phyloP scores from a whole-genome alignment of 129 eudicot genomes.

The Centella asiatica region DNA sequence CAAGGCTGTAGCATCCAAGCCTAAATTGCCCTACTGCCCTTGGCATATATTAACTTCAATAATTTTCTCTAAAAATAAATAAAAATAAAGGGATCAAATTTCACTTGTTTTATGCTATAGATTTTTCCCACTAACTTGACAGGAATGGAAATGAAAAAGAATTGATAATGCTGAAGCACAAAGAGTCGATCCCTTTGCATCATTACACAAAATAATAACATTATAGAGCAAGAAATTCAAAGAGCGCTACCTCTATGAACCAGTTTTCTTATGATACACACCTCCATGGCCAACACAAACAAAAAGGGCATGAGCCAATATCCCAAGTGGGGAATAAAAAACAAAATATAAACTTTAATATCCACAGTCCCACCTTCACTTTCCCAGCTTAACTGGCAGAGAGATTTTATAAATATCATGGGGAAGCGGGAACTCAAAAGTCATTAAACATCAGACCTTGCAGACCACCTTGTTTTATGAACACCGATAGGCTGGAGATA shows the following conservation, averaged over 20 bases:
- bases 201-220: conserved; percentile 31
- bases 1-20: no score
- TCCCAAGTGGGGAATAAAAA: conserved; percentile 23
- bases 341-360: conserved; percentile 17
- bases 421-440: conserved; percentile 16
- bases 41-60: no score
- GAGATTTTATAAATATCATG: not conserved
- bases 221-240: conserved; percentile 26
- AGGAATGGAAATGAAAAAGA: not conserved
- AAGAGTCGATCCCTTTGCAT: conserved; percentile 15
- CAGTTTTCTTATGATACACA: conserved; percentile 38
- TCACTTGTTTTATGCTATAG: not conserved
- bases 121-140: not conserved
- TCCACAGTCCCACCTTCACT: conserved; percentile 23
- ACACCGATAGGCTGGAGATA: conserved; percentile 10
- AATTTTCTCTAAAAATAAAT: no score
- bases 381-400: conserved; percentile 5
- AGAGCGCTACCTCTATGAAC: conserved; percentile 33
- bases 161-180: not conserved
- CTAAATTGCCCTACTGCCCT: no score
- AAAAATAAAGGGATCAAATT: not conserved
- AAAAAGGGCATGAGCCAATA: conserved; percentile 12
- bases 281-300: conserved; percentile 31
- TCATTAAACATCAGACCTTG: conserved; percentile 11
- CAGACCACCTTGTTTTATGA: conserved; percentile 10